A percentile compares a stretch with the other conserved stretches of the same genome.
phyloP scores from a whole-genome alignment of 1,284 basidiomycete genomes.

The Boletus mariae region DNA sequence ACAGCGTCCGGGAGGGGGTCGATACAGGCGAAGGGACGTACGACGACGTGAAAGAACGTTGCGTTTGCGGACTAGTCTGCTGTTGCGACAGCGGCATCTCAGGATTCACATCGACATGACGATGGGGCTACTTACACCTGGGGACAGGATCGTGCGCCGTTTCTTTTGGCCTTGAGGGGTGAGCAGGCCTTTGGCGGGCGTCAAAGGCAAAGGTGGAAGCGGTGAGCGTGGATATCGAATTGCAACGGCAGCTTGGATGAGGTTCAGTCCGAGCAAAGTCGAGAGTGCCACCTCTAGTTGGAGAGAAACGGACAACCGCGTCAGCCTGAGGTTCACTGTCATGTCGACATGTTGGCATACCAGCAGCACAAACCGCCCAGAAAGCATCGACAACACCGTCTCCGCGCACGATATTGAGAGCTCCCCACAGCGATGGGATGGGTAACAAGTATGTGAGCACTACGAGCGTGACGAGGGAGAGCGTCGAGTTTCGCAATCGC shows the following conservation, averaged over 20 bases:
- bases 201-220: conserved; percentile 37
- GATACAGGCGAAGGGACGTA: conserved; percentile 50
- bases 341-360: conserved; percentile 12
- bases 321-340: background rate
- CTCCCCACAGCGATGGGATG: conserved; percentile 44
- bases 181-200: conserved; percentile 35
- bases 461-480: conserved; percentile 42
- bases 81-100: background rate
- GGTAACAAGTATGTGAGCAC: conserved; percentile 53
- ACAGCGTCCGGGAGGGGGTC: conserved; percentile 44
- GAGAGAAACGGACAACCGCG: background rate
- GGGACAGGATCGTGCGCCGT: conserved; percentile 39
- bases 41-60: conserved; percentile 50
- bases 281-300: conserved; percentile 43
- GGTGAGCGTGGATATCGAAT: conserved; percentile 50
- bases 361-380: conserved; percentile 20
- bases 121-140: conserved; percentile 37
- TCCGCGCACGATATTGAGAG: conserved; percentile 32
- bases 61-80: conserved; percentile 51
- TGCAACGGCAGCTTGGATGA: conserved; percentile 49
- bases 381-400: conserved; percentile 9
- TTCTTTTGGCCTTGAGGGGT: conserved; percentile 40
- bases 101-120: too few relatives aligned
- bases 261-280: conserved; percentile 44
- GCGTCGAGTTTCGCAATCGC: conserved; percentile 48